phyloP scores from a whole-genome alignment of 805 yeast genomes.

The Dipodascus albidus region DNA sequence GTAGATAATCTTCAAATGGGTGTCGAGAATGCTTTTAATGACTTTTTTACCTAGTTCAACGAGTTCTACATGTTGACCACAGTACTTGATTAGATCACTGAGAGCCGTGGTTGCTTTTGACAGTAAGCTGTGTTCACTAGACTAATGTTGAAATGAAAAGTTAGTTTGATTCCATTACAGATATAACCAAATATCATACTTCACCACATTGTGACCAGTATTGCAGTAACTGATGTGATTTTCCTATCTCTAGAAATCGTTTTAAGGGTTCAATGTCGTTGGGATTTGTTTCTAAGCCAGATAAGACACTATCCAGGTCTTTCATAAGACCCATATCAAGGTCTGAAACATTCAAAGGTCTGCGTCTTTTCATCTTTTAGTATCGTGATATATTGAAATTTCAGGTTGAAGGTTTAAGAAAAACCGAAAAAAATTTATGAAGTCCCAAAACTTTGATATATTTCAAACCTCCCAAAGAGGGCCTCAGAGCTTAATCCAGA shows the following conservation, averaged over 20 bases:
- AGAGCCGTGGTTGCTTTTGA: neutral
- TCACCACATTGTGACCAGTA: conserved; percentile 28
- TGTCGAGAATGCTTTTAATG: conserved; percentile 41
- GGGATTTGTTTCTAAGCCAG: neutral
- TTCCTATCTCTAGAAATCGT: conserved; percentile 17
- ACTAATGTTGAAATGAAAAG: neutral
- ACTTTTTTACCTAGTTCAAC: conserved; percentile 27
- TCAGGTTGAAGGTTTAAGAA: neutral
- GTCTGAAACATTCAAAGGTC: conserved; percentile 1
- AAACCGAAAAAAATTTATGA: too few relatives aligned
- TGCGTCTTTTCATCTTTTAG: conserved; percentile 7
- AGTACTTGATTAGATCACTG: conserved; percentile 25
- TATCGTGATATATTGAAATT: neutral
- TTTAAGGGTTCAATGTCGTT: neutral
- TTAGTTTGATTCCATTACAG: neutral
- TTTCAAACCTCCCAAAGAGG: too few relatives aligned
- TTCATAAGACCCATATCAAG: conserved; percentile 8
- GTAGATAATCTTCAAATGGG: conserved; percentile 52
- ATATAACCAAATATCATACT: conserved; percentile 12
- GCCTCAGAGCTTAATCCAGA: neutral
- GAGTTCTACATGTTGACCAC: conserved; percentile 28
- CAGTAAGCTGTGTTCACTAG: neutral
- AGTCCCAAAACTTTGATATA: neutral
- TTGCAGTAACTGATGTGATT: conserved; percentile 29
- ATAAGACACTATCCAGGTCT: conserved; percentile 5